Conservation (phyloP, 768 basidiomycete species). For the Auricularia cornea region DNA sequence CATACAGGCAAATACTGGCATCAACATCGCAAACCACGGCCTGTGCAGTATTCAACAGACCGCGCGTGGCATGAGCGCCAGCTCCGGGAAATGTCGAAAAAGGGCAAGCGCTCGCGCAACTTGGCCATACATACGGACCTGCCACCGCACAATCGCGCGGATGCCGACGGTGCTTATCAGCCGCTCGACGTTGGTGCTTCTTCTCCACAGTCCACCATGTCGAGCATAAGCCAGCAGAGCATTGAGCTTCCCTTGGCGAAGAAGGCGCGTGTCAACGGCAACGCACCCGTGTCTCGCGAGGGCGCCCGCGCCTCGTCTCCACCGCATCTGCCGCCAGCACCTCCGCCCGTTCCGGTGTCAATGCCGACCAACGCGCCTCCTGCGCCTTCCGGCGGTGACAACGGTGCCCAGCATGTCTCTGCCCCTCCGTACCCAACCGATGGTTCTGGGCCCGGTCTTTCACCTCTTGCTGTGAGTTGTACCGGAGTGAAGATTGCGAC, state of each 20-base stretch:
- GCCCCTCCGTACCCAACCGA: background rate
- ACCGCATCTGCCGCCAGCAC: slow-evolving; percentile 3
- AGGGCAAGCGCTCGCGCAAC: slow-evolving; percentile 18
- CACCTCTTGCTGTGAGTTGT: background rate
- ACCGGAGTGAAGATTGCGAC: too few relatives aligned
- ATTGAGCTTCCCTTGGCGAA: slow-evolving; percentile 14
- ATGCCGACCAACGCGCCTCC: background rate
- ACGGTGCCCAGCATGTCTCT: background rate
- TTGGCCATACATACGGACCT: slow-evolving; percentile 29
- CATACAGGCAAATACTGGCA: slow-evolving; percentile 81
- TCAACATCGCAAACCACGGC: slow-evolving; percentile 70
- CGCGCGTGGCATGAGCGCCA: slow-evolving; percentile 57
- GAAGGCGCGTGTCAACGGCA: background rate
- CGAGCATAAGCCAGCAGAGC: background rate
- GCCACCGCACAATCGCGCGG: slow-evolving; percentile 1
- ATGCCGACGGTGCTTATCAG: background rate
- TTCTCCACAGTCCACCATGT: slow-evolving; percentile 1
- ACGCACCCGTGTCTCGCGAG: background rate
- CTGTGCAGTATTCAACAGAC: slow-evolving; percentile 72
- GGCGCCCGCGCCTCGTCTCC: background rate
- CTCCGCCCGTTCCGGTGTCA: slow-evolving; percentile 3
- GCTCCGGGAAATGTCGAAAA: slow-evolving; percentile 35
- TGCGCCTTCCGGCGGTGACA: background rate
- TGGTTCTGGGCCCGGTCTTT: background rate
- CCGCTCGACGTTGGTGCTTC: background rate